These are phyloP conservation scores for Scutellospora calospora DNA, from an alignment of 371 early-diverging fungal species.

Conservation along the genomic window DNA sequence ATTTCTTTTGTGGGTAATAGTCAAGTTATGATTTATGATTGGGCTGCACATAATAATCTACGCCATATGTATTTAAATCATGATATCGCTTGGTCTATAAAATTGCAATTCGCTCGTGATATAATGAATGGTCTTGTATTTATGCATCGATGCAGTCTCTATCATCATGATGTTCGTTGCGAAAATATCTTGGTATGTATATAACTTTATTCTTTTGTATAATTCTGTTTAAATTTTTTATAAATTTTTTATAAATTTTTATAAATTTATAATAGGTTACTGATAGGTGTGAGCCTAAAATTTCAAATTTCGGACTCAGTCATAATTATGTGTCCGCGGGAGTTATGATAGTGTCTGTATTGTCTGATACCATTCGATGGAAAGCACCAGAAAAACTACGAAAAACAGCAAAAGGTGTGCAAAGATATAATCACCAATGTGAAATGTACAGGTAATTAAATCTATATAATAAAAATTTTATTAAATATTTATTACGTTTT, in stretches of 20 bases:
- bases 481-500: conserved; percentile 5
- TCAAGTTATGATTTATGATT: neutral
- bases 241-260: neutral
- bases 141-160: neutral
- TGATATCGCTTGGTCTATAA: neutral
- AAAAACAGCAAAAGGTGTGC: neutral
- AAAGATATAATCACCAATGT: conserved; percentile 33
- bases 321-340: neutral
- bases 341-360: too few species aligned
- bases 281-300: conserved; percentile 18
- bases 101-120: conserved; percentile 2
- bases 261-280: neutral
- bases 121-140: neutral
- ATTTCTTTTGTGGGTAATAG: neutral
- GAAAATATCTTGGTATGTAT: conserved; percentile 7
- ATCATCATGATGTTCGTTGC: conserved; percentile 14
- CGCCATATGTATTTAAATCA: neutral
- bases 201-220: too few species aligned
- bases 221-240: neutral
- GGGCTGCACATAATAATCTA: conserved; percentile 14
- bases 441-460: conserved; percentile 36
- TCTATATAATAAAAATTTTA: too few species aligned
- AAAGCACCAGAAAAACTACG: conserved; percentile 34
- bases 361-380: conserved; percentile 13
- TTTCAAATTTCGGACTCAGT: conserved; percentile 14